Percentiles rank a stretch among this genome's conserved stretches.
Evolutionary conservation across 2,329 filamentous ascomycete species (phyloP).

Genomic region (Fusarium pininemorale): DNA sequence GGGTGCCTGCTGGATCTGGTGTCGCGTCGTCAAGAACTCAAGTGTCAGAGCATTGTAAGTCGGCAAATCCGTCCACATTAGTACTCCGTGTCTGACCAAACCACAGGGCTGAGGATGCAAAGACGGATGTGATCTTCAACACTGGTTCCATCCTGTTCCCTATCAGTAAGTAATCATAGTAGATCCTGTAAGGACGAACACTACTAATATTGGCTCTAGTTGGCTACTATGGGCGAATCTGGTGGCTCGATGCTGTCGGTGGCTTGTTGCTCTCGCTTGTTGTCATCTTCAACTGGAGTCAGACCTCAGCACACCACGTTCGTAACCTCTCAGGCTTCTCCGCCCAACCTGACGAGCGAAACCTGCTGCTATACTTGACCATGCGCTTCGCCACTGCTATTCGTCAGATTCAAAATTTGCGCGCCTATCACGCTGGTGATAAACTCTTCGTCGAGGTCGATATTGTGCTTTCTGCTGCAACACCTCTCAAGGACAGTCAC

Average conservation of each 20-base stretch:
- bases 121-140: constrained; percentile 89
- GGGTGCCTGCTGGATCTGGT: constrained; percentile 86
- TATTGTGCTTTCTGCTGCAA: constrained; percentile 81
- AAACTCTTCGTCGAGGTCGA: constrained; percentile 86
- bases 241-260: constrained; percentile 86
- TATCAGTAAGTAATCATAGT: constrained; percentile 58
- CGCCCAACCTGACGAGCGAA: constrained; percentile 82
- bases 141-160: constrained; percentile 89
- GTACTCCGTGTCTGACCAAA: constrained; percentile 1
- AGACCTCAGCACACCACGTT: constrained; percentile 79
- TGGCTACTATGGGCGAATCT: constrained; percentile 78
- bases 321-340: constrained; percentile 82
- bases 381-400: constrained; percentile 94
- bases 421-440: constrained; percentile 86
- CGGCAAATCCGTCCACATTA: not conserved
- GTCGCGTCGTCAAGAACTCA: constrained; percentile 84
- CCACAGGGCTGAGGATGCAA: constrained; percentile 60
- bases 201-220: constrained; percentile 51
- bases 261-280: constrained; percentile 80
- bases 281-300: constrained; percentile 82
- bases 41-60: constrained; percentile 80
- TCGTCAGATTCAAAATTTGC: constrained; percentile 82
- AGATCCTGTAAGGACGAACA: constrained; percentile 5
- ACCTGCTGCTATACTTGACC: constrained; percentile 86
- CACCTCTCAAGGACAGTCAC: constrained; percentile 80